A percentile compares a stretch with the other conserved stretches of the same genome.
Evolutionary conservation across 2,329 filamentous ascomycete genomes (phyloP).

Genomic region (Neocatenulostroma microsporum): DNA sequence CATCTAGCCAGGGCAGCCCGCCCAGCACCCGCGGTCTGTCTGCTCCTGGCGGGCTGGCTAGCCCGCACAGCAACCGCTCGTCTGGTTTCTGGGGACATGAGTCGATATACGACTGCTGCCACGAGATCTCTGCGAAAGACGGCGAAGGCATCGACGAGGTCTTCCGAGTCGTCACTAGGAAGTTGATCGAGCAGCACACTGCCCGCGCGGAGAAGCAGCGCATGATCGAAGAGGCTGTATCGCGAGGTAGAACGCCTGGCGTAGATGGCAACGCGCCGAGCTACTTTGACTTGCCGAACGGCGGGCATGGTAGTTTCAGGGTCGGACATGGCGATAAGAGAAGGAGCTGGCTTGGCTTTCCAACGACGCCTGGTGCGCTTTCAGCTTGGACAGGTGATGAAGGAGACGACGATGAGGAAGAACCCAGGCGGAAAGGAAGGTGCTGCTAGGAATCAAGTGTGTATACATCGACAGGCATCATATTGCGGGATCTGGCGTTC

Average conservation of each 20-base stretch:
- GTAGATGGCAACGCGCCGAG: conserved; percentile 30
- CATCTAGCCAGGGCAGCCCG: conserved; percentile 11
- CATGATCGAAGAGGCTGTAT: conserved; percentile 34
- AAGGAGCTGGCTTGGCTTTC: conserved; percentile 58
- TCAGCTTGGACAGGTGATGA: conserved; percentile 11
- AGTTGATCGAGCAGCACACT: conserved; percentile 66
- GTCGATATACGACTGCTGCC: conserved; percentile 91
- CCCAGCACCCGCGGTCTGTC: conserved; percentile 35
- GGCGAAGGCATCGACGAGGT: conserved; percentile 96
- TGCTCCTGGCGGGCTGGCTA: conserved; percentile 33
- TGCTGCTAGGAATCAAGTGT: too few relatives aligned
- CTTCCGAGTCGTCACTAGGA: conserved; percentile 81
- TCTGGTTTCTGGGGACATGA: conserved; percentile 77
- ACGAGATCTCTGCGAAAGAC: conserved; percentile 90
- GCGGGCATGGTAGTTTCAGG: conserved; percentile 52
- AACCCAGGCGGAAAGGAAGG: conserved; percentile 4
- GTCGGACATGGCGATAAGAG: conserved; percentile 54
- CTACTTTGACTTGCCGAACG: conserved; percentile 43
- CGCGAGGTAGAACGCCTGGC: conserved; percentile 37
- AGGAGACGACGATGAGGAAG: conserved; percentile 1
- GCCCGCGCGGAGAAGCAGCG: conserved; percentile 47
- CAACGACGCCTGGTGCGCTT: conserved; percentile 35
- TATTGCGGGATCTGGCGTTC: too few relatives aligned
- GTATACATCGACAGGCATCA: too few relatives aligned
- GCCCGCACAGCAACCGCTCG: conserved; percentile 46